phyloP scores from a whole-genome alignment of 2,329 filamentous ascomycete species.

The Stemphylium vesicarium region DNA sequence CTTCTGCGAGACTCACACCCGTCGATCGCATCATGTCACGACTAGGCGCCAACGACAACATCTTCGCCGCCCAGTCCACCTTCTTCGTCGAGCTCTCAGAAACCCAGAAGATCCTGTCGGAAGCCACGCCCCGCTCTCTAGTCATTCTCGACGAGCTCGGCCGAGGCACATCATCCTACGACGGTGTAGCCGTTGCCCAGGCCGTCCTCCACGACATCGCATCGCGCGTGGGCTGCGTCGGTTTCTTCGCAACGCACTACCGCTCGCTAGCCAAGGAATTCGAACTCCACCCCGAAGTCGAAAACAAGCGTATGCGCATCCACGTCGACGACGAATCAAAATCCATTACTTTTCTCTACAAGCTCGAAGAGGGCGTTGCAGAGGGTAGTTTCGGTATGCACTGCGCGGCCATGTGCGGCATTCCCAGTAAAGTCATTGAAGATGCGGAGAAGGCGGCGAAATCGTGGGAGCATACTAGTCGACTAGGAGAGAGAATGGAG shows the following conservation, averaged over 20 bases:
- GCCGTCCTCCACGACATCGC: slow-evolving; percentile 96
- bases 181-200: slow-evolving; percentile 95
- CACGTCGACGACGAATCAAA: slow-evolving; percentile 84
- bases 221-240: slow-evolving; percentile 88
- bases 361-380: slow-evolving; percentile 88
- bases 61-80: slow-evolving; percentile 95
- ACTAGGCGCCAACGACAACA: slow-evolving; percentile 96
- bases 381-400: slow-evolving; percentile 99
- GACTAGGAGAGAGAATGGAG: slow-evolving; percentile 86
- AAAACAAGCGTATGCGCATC: slow-evolving; percentile 89
- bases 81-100: slow-evolving; percentile 98
- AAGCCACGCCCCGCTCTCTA: slow-evolving; percentile 90
- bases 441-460: slow-evolving; percentile 85
- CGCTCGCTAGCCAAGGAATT: slow-evolving; percentile 94
- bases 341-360: slow-evolving; percentile 96
- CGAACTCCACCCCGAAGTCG: slow-evolving; percentile 83
- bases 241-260: slow-evolving; percentile 98
- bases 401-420: slow-evolving; percentile 97
- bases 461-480: slow-evolving; percentile 94
- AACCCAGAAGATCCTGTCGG: slow-evolving; percentile 95
- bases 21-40: slow-evolving; percentile 99
- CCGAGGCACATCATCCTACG: slow-evolving; percentile 92
- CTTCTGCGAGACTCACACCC: slow-evolving; percentile 82
- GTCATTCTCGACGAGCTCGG: slow-evolving; percentile 97
- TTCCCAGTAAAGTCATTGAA: slow-evolving; percentile 80